phyloP scores from a whole-genome alignment of 352 stramenopile genomes.

The Globisporangium nunn region DNA sequence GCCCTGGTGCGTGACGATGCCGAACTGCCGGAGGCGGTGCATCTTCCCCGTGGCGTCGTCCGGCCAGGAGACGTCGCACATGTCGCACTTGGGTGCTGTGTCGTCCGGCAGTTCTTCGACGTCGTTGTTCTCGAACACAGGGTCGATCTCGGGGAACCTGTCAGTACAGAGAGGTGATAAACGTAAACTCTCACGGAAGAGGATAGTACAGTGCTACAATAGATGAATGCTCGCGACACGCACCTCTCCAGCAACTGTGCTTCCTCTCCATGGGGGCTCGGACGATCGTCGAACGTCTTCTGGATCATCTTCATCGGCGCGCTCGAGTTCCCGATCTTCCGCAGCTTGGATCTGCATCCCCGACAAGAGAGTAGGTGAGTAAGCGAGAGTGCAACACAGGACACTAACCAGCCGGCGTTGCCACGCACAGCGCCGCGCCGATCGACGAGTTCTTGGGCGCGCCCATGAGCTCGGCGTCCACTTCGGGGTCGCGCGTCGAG shows the following conservation, averaged over 20 bases:
- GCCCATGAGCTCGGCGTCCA: conserved; percentile 61
- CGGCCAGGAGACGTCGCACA: conserved; percentile 81
- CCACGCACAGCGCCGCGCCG: conserved; percentile 42
- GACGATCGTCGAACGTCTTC: conserved; percentile 61
- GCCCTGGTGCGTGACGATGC: conserved; percentile 60
- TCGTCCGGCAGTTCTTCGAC: conserved; percentile 35
- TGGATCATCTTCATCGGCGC: conserved; percentile 63
- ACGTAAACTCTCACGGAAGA: not conserved
- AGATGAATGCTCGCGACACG: conserved; percentile 1
- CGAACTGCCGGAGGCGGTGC: conserved; percentile 39
- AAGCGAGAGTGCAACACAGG: not conserved
- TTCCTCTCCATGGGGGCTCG: conserved; percentile 35
- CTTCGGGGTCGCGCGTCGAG: conserved; percentile 39
- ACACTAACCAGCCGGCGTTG: not conserved
- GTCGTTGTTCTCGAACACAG: conserved; percentile 61
- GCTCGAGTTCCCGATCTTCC: conserved; percentile 56
- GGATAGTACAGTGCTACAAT: not conserved
- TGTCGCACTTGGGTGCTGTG: conserved; percentile 44
- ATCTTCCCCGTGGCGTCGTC: conserved; percentile 51
- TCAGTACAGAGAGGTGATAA: not conserved
- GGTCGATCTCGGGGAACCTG: conserved; percentile 55
- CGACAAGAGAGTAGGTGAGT: not conserved
- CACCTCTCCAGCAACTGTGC: conserved; percentile 37
- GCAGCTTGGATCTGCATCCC: conserved; percentile 45
- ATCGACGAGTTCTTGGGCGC: conserved; percentile 49